Percentiles rank a stretch among this genome's conserved stretches.
These are phyloP conservation scores for Pseudogymnoascus sp. DNA, from an alignment of 2,329 filamentous ascomycete genomes.

Conservation along the genomic window DNA sequence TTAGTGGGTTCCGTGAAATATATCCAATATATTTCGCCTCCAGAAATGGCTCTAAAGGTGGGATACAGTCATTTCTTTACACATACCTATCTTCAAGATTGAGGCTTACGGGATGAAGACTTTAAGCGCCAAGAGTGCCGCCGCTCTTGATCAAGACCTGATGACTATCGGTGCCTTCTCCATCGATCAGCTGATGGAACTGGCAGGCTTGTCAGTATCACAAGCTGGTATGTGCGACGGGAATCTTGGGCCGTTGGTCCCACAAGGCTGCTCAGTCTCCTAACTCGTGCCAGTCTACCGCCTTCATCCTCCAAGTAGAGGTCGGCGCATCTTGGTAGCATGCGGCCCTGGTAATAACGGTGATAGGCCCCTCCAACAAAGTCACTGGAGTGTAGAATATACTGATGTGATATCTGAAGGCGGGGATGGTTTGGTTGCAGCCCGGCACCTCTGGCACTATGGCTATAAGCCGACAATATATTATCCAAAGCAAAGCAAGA, in stretches of 20 bases:
- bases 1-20: neutral
- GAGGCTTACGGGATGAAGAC: slow-evolving; percentile 50
- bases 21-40: neutral
- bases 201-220: slow-evolving; percentile 86
- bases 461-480: slow-evolving; percentile 85
- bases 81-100: neutral
- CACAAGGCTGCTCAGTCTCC: neutral
- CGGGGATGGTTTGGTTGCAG: slow-evolving; percentile 89
- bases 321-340: slow-evolving; percentile 72
- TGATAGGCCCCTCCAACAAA: slow-evolving; percentile 22
- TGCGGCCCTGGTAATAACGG: slow-evolving; percentile 78
- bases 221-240: slow-evolving; percentile 60
- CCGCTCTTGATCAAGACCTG: slow-evolving; percentile 83
- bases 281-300: slow-evolving; percentile 59
- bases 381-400: neutral
- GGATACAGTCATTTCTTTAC: neutral
- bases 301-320: slow-evolving; percentile 67
- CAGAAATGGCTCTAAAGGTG: slow-evolving; percentile 13
- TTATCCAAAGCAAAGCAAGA: slow-evolving; percentile 87
- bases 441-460: slow-evolving; percentile 84
- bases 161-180: slow-evolving; percentile 87
- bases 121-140: slow-evolving; percentile 77
- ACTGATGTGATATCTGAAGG: slow-evolving; percentile 41
- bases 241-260: neutral
- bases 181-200: slow-evolving; percentile 93